Evolutionary conservation across 495 filamentous ascomycete species (phyloP), one percentile per base, ranked within the genome.

Genomic region (Niebla homalea): DNA sequence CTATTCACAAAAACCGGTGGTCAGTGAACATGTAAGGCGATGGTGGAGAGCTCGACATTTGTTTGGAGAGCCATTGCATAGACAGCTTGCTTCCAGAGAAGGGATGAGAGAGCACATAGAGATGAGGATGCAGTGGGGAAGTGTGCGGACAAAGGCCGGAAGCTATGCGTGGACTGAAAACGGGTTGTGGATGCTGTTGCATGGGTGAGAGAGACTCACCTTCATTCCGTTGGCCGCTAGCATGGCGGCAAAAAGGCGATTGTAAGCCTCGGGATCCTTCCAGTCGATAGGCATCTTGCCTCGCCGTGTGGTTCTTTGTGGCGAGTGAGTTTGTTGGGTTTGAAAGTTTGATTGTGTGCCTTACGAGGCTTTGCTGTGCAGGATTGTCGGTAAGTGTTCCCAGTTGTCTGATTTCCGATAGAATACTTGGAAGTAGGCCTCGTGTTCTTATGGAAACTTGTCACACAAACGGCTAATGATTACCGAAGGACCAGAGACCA

Each of bases 221-320:
- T 57, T 60, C 26, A 55, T 41, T n/a, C 55, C 57, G 14, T 64
- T 57, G 4, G 62, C 62, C 5, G 64, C 67, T 4, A 68, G 52
- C 6, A 67, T 43, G 5, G 62, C 51, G 5, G 58, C 64, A 3
- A 70, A 14, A 0, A 70, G 53, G 16, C 67, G 64, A 15, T 64
- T 53, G 21, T 50, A 60, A 8, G 60, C 53, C 4, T 64, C 60
- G 0, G 53, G 10, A 0, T 42, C 46, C 41, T 64, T 68, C 67
- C 67, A 70, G 39, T 70, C 65, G 2, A 70, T 60, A 2, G 57
- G 57, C 67, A 70, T 70, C n/a, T 50, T 63, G 51, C 22, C 0
- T 0, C 16, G 14, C 3, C 6, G 14, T 8, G 20, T 39, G n/a
- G 1, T 8, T 10, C 3, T n/a, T 42, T 22, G 15, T 14, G 41